Evolutionary conservation across 495 filamentous ascomycete species (phyloP), one percentile per base, ranked within the genome.

Genomic region (Tuber aestivum): DNA sequence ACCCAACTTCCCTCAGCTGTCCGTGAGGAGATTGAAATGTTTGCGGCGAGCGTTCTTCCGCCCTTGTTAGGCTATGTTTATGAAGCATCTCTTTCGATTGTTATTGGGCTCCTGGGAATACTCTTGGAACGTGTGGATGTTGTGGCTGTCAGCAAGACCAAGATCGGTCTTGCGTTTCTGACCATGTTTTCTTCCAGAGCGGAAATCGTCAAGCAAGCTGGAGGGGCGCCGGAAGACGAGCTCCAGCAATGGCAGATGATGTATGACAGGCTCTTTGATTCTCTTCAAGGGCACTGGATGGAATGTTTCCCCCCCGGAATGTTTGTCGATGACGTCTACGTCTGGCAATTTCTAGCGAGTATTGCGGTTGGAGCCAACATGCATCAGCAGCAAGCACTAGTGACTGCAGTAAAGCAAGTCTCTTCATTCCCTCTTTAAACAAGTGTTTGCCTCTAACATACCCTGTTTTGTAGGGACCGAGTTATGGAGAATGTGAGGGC

Each of bases 301-400:
- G 87, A 91, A 73, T 90, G 97, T 73, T 98, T 99, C 89, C 93
- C 94, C 1, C 90, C 91, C 27, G 92, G 95, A 77, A 92, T 90
- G 77, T 87, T 92, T 27, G 91, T 91, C 70, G 92, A 95, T 75
- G 95, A 99, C 82, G 90, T 95, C 79, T 96, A 97, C 81, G 94
- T 97, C 23, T 99, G 95, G 95, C 94, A 97, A 84, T 97, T 98
- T 84, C 87, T 99, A 76, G 95, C 95, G 27, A 94, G 94, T 14
- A 91, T 96, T 76, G 95, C 95, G 68, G 94, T 97, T 77, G 94
- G 93, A 45, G 94, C 95, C 48, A 94, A 89, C 83, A 93, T 93
- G 12, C 92, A 95, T 74, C 95, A 98, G 84, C 96, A 99, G 84
- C 94, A 97, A 84, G 87, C 93, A 69, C 86, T 99, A 70, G 95